Base-by-base conservation (phyloP, 148 eudicot genomes). In the Fagopyrum esculentum region DNA sequence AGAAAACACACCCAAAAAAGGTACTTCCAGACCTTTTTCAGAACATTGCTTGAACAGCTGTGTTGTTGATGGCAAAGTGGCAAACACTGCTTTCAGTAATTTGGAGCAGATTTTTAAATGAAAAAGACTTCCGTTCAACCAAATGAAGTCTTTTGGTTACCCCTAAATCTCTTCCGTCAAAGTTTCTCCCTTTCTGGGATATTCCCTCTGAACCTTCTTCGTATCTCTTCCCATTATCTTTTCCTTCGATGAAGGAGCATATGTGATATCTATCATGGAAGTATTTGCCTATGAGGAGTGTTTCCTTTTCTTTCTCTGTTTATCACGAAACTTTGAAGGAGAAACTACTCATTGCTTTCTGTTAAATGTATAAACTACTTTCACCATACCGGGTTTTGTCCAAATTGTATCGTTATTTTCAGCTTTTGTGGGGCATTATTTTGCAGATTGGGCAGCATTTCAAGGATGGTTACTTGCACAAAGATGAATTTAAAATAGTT, bases 381-480 rank as follows among this genome's bases (percentile, higher is more conserved):
- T 59, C 64, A 59, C 64, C 9, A 56, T 1, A 22, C 26, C 17
- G 22, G 1, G 61, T 56, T 56, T 56, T 56, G 60, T 56, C 17
- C 61, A 59, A 59, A 59, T 19, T 22, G 63, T 2, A 57, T 7
- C 6, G 3, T 4, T 35, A 4, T 40, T 5, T 66, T 12, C 47
- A 43, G 66, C 40, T 57, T 16, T 15, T 73, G 30, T 60, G 40
- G 74, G 45, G 71, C 71, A 4, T 35, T 73, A 46, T 68, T 26
- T 61, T 74, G 80, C 90, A 93, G 98, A 89, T 94, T 80, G 91
- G 90, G 74, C 93, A 90, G 75, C 98, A 94, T 81, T 92, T 94
- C 82, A 90, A 79, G 82, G 97, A 94, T 76, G 98, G 98, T 54
- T 94, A 91, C 87, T 81, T 94, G 87, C 98, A 94, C 85, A 94